Evolutionary conservation across 2,329 filamentous ascomycete genomes (phyloP), one percentile per base, ranked within the genome.

Genomic region (Paecilomyces dactylethromorphus): DNA sequence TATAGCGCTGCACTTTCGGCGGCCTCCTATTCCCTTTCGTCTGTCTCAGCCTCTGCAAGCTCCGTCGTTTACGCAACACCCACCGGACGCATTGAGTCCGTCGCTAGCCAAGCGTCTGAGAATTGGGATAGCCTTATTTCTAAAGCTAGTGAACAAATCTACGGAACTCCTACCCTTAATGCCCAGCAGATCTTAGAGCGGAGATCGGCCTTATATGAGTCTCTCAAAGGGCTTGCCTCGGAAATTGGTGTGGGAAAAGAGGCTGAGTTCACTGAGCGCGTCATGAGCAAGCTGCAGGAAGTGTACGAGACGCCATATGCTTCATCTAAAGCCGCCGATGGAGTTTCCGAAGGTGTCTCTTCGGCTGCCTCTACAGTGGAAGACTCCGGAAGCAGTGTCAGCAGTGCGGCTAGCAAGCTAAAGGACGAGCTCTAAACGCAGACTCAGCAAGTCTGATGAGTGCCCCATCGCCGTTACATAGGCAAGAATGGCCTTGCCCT

Each of bases 241-340:
- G 91, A 95, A 72, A 79, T 95, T 1, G 79, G 96, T 13, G 76
- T 82, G 49, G 91, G 89, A 56, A 91, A 88, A 71, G 91, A 95
- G 69, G 87, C 90, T 0, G 85, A 87, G 13, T 95, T 91, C 67
- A 92, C 88, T 0, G 89, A 95, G 68, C 92, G 89, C 60, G 88
- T 93, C 2, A 85, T 91, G 74, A 85, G 79, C 56, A 84, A 88
- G 56, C 81, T 96, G 12, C 84, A 84, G 58, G 87, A 83, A 2
- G 89, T 86, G 0, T 94, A 93, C 68, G 84, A 85, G 24, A 90
- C 86, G 0, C 88, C 86, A 15, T 70, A 70, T 56, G 68, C 65
- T 59, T n/a, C n/a, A n/a, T 69, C 68, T 10, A 66, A 65, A 35
- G 72, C 69, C 7, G 65, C 64, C 52, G 70, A 69, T 26, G 71